These are phyloP conservation scores for Thuidium tamariscinum DNA, from an alignment of 225 moss, liverwort and hornwort species.

Conservation along the genomic window DNA sequence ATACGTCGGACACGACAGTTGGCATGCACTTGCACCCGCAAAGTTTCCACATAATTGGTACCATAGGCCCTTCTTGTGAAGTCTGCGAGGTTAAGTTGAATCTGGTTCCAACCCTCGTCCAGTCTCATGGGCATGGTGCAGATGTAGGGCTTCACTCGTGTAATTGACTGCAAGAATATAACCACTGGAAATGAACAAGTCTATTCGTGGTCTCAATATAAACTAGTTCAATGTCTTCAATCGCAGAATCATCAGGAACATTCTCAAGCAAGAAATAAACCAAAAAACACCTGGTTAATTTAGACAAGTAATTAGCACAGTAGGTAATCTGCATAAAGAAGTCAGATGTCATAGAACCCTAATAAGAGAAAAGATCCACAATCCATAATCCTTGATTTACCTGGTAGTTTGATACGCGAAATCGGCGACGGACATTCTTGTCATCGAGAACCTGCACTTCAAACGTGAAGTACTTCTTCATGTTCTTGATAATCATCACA, in stretches of 20 bases:
- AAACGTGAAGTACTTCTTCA: slow-evolving; percentile 95
- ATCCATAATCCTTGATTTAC: slow-evolving; percentile 8
- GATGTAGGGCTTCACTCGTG: slow-evolving; percentile 88
- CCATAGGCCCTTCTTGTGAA: slow-evolving; percentile 91
- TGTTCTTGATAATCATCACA: slow-evolving; percentile 94
- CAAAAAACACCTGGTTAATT: not conserved
- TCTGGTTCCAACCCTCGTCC: slow-evolving; percentile 96
- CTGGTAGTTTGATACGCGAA: slow-evolving; percentile 89
- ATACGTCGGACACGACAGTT: slow-evolving; percentile 89
- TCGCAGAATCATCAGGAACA: not conserved
- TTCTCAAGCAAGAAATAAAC: not conserved
- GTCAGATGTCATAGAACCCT: not conserved
- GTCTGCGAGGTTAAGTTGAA: slow-evolving; percentile 84
- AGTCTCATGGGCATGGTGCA: slow-evolving; percentile 94
- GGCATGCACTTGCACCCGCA: slow-evolving; percentile 94
- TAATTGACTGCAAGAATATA: slow-evolving; percentile 58
- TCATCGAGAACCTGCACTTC: slow-evolving; percentile 98
- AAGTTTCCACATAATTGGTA: slow-evolving; percentile 88
- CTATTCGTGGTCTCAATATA: not conserved
- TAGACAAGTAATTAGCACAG: not conserved
- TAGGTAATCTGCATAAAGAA: not conserved
- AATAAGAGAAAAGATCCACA: not conserved
- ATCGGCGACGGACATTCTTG: slow-evolving; percentile 87
- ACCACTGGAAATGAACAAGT: not conserved
- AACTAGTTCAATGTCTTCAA: not conserved